Evolutionary conservation across 352 stramenopile species (phyloP).

Genomic region (Pythium utonaiense): DNA sequence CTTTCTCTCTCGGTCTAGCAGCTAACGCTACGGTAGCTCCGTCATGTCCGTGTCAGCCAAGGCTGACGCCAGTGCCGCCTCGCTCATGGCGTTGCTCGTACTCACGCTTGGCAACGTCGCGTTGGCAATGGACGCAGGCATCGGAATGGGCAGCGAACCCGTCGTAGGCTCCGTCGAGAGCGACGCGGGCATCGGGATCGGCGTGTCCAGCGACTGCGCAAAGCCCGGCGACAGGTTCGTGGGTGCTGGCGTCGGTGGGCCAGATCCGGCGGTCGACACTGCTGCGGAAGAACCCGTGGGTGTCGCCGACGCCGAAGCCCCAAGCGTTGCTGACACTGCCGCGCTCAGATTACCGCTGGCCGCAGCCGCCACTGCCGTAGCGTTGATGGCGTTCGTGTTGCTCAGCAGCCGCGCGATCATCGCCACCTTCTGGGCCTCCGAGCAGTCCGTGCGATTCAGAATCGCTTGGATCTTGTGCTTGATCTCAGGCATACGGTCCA

Average conservation of each 20-base stretch:
- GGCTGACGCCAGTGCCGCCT: slow-evolving; percentile 1
- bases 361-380: slow-evolving; percentile 23
- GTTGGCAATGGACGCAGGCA: slow-evolving; percentile 1
- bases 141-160: not conserved
- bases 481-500: slow-evolving; percentile 87
- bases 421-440: slow-evolving; percentile 85
- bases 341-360: slow-evolving; percentile 23
- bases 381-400: slow-evolving; percentile 78
- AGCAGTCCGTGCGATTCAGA: slow-evolving; percentile 78
- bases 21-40: not conserved
- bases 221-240: not conserved
- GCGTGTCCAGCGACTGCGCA: slow-evolving; percentile 16
- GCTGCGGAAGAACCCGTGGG: not conserved
- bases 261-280: not conserved
- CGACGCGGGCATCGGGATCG: slow-evolving; percentile 24
- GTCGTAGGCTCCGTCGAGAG: slow-evolving; percentile 12
- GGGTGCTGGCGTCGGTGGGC: not conserved
- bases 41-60: slow-evolving; percentile 2
- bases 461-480: slow-evolving; percentile 90
- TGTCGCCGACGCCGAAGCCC: slow-evolving; percentile 1
- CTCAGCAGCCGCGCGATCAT: slow-evolving; percentile 85
- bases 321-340: slow-evolving; percentile 24
- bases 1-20: not conserved
- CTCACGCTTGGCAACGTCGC: not conserved
- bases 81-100: not conserved